A percentile compares a stretch with the other conserved stretches of the same genome.
phyloP scores from a whole-genome alignment of 768 basidiomycete species.

The Kwoniella pini region DNA sequence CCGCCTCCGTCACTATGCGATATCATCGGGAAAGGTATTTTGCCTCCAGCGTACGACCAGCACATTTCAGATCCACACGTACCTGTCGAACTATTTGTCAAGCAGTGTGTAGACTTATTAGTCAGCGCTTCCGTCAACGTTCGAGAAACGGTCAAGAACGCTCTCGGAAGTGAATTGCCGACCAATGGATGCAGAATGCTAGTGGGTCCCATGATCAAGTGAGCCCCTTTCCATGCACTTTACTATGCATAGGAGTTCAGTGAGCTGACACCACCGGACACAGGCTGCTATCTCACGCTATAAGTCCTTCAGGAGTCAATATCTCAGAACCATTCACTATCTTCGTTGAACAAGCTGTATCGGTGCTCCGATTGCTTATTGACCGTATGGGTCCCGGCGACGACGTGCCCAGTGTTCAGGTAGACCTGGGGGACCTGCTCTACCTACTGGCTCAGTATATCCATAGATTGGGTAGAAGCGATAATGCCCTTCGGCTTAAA shows the following conservation, averaged over 20 bases:
- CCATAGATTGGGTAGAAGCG: constrained; percentile 62
- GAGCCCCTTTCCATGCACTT: constrained; percentile 54
- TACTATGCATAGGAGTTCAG: constrained; percentile 35
- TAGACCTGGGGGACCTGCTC: constrained; percentile 56
- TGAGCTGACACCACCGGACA: background rate
- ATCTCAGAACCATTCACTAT: constrained; percentile 35
- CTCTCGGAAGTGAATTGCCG: constrained; percentile 75
- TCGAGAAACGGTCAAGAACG: constrained; percentile 77
- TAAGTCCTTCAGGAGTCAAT: constrained; percentile 25
- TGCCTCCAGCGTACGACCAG: constrained; percentile 37
- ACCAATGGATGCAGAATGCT: constrained; percentile 68
- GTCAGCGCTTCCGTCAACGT: constrained; percentile 65
- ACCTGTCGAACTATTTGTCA: constrained; percentile 30
- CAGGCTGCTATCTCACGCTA: constrained; percentile 31
- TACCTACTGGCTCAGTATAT: constrained; percentile 67
- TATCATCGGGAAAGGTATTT: constrained; percentile 29
- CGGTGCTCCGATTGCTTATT: constrained; percentile 73
- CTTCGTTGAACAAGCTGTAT: constrained; percentile 63
- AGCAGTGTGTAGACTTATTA: constrained; percentile 65
- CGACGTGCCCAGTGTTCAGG: constrained; percentile 63
- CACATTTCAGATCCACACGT: constrained; percentile 13
- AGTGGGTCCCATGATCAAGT: constrained; percentile 74
- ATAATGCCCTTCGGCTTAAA: constrained; percentile 65
- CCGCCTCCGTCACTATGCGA: constrained; percentile 56
- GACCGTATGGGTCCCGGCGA: constrained; percentile 66